Evolutionary conservation across 1,284 basidiomycete genomes (phyloP), one percentile per base, ranked within the genome.

Genomic region (Apiotrichum siamense): DNA sequence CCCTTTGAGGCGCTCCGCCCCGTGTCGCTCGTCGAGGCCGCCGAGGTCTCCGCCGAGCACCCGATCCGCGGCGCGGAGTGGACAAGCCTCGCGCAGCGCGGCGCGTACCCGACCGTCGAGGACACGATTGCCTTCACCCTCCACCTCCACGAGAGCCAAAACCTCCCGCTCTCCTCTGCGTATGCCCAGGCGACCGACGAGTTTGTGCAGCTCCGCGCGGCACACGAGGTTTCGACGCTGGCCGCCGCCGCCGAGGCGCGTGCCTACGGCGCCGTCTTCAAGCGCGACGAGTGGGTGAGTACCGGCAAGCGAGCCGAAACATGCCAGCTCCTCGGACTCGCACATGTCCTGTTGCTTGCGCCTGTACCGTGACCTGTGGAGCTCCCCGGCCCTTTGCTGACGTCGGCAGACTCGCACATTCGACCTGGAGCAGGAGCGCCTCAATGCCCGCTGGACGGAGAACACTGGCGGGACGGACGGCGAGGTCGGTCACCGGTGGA

Each of bases 1-100:
- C 92, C 94, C 3, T 97, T 97, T 70, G 93, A 98, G 75, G 86
- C 89, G 1, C 87, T 93, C 71, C 80, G 92, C 36, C 84, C 90
- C 2, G 78, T 80, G 15, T 84, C 81, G 12, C 73, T 98, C 44
- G 82, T 88, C 1, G 94, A 98, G 75, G 66, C 69, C 29, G 63
- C 63, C 51, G 67, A 65, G 23, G 64, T 77, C 32, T 78, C 77
- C 38, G 79, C 75, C 31, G 72, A 74, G 15, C 75, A 80, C 44
- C 81, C 84, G 59, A 68, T 87, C 7, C 71, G 69, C 26, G 89
- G 86, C 0, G 63, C 66, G 46, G 70, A 75, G 17, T 96, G 92
- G 90, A 84, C 78, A 44, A 76, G 83, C 56, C 74, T 96, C 52
- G 76, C 82, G 54, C 90, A 97, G 73, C 78, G 87, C 50, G 85